Conservation (phyloP, 2,329 filamentous ascomycete genomes). For the Lachnellula hyalina region DNA sequence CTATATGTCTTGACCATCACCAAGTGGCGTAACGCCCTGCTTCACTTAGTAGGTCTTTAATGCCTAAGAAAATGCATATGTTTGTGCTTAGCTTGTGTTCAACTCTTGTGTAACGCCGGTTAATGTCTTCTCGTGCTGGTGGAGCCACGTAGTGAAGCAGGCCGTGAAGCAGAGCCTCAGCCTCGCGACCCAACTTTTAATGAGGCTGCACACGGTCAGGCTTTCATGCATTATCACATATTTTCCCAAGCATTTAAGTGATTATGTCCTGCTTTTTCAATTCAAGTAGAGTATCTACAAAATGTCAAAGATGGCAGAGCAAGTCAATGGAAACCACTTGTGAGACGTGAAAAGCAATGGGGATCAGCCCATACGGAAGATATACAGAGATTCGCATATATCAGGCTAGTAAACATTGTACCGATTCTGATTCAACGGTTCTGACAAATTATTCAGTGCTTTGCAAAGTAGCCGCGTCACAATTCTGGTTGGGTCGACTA, state of each 20-base stretch:
- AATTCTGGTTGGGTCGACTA: conserved; percentile 2
- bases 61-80: too few relatives aligned
- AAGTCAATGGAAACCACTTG: background rate
- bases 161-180: background rate
- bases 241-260: background rate
- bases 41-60: too few relatives aligned
- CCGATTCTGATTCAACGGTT: background rate
- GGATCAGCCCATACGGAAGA: background rate
- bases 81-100: too few relatives aligned
- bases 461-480: conserved; percentile 6
- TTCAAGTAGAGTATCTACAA: too few relatives aligned
- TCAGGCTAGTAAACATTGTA: background rate
- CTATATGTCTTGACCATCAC: too few relatives aligned
- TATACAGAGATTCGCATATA: background rate
- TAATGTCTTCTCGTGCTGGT: background rate
- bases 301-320: background rate
- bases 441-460: background rate
- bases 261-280: background rate
- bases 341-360: background rate
- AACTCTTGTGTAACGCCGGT: background rate
- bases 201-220: background rate
- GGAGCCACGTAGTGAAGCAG: background rate
- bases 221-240: background rate
- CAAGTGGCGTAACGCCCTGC: too few relatives aligned
- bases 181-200: background rate